Percentiles rank a stretch among this genome's conserved stretches.
Conservation (phyloP, 208 protist species). For the Endotrypanum monterogeii region DNA sequence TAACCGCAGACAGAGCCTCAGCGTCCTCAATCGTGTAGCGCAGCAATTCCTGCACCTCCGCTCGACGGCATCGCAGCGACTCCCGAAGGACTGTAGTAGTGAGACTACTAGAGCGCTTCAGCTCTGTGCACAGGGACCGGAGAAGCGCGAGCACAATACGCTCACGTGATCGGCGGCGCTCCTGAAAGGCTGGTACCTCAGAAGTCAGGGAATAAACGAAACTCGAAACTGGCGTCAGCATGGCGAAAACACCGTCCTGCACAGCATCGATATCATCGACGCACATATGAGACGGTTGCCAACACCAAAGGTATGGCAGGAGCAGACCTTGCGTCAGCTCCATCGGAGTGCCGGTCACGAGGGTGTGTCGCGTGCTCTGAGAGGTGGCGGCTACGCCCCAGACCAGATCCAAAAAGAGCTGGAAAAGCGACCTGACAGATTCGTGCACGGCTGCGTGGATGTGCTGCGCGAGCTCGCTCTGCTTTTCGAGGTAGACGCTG, state of each 20-base stretch:
- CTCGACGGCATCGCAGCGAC: conserved; percentile 52
- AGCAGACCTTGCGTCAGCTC: conserved; percentile 46
- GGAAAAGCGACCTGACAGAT: conserved; percentile 46
- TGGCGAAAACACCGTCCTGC: conserved; percentile 57
- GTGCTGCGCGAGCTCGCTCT: conserved; percentile 52
- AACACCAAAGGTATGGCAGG: conserved; percentile 67
- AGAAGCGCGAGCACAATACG: conserved; percentile 45
- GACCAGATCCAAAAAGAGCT: conserved; percentile 61
- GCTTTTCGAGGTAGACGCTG: conserved; percentile 63
- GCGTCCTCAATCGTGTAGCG: conserved; percentile 39
- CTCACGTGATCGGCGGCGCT: conserved; percentile 40
- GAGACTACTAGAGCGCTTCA: conserved; percentile 44
- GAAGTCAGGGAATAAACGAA: conserved; percentile 58
- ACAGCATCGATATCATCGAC: conserved; percentile 81
- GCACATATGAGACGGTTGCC: conserved; percentile 60
- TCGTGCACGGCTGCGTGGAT: conserved; percentile 46
- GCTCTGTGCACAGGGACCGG: conserved; percentile 44
- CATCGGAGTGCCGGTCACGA: conserved; percentile 42
- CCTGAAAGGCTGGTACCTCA: conserved; percentile 43
- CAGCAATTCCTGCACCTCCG: conserved; percentile 53
- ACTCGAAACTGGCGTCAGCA: conserved; percentile 57
- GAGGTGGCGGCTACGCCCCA: conserved; percentile 60
- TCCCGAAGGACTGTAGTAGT: conserved; percentile 58
- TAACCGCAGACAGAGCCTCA: conserved; percentile 19
- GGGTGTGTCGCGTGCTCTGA: conserved; percentile 50